Conservation (phyloP, 73 alveolate genomes). For the Effrenium voratum region DNA sequence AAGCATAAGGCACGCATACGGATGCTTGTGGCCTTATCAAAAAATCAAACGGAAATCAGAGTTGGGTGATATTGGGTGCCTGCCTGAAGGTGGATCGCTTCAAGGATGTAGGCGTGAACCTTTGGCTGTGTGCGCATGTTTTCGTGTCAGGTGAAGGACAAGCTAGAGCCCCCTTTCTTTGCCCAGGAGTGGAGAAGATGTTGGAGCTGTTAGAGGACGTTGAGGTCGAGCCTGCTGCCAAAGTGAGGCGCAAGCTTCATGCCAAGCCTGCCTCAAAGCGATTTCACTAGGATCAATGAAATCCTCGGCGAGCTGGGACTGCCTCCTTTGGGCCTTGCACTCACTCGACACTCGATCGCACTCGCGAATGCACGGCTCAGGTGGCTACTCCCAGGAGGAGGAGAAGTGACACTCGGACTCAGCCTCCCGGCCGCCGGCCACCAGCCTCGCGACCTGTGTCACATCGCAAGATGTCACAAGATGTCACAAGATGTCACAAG, state of each 20-base stretch:
- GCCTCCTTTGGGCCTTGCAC: constrained; percentile 59
- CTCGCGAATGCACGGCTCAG: neutral
- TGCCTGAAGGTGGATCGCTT: constrained; percentile 64
- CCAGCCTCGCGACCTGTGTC: no score
- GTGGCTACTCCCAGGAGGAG: constrained; percentile 74
- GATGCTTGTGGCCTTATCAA: neutral
- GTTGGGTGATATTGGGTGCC: neutral
- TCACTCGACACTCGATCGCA: neutral
- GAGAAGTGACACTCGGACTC: no score
- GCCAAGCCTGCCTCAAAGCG: neutral
- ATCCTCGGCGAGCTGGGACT: constrained; percentile 60
- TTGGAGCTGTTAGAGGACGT: constrained; percentile 72
- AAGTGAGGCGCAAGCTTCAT: neutral
- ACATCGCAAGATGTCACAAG: no score
- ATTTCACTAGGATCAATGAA: constrained; percentile 54
- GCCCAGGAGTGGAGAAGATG: constrained; percentile 80
- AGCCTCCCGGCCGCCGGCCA: no score
- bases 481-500: no score
- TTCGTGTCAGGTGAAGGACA: neutral
- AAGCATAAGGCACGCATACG: constrained; percentile 59
- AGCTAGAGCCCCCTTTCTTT: neutral
- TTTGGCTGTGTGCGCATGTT: neutral
- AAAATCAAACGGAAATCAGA: neutral
- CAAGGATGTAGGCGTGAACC: constrained; percentile 54
- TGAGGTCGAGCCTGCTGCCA: constrained; percentile 74